Conservation (phyloP, 2,329 filamentous ascomycete species). For the Aspergillus awamori region DNA sequence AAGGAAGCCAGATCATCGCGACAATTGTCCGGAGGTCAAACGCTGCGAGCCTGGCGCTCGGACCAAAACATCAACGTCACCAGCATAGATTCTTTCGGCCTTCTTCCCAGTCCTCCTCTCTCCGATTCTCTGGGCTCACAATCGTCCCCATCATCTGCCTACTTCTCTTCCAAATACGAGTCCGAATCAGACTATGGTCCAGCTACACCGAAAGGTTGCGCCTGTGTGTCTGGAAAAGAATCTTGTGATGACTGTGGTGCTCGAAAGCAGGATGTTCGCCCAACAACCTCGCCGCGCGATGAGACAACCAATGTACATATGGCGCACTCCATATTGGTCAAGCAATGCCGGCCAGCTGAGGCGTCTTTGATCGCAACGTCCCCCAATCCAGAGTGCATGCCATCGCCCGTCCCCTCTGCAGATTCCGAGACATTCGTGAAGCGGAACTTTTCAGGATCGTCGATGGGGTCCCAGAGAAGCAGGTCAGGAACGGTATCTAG, state of each 20-base stretch:
- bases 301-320: conserved; percentile 36
- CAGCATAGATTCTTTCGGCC: conserved; percentile 37
- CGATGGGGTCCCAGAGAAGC: conserved; percentile 31
- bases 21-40: conserved; percentile 26
- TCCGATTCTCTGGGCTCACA: conserved; percentile 37
- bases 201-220: conserved; percentile 12
- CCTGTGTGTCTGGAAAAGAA: conserved; percentile 9
- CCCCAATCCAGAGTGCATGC: conserved; percentile 15
- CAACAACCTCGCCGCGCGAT: conserved; percentile 13
- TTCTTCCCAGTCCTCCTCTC: conserved; percentile 42
- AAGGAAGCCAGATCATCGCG: conserved; percentile 24
- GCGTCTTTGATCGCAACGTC: conserved; percentile 17
- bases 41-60: conserved; percentile 40
- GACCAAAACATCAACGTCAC: conserved; percentile 38
- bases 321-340: conserved; percentile 36
- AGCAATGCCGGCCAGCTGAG: conserved; percentile 28
- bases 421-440: conserved; percentile 16
- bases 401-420: conserved; percentile 19
- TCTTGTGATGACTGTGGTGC: conserved; percentile 23
- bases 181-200: conserved; percentile 24
- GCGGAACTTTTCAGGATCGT: conserved; percentile 23
- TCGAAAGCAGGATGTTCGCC: conserved; percentile 17
- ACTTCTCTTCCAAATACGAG: conserved; percentile 28
- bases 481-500: conserved; percentile 41
- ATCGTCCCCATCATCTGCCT: conserved; percentile 30